Percentiles rank a stretch among this genome's conserved stretches.
Conservation (phyloP, 352 stramenopile genomes). For the Phytophthora lateralis region DNA sequence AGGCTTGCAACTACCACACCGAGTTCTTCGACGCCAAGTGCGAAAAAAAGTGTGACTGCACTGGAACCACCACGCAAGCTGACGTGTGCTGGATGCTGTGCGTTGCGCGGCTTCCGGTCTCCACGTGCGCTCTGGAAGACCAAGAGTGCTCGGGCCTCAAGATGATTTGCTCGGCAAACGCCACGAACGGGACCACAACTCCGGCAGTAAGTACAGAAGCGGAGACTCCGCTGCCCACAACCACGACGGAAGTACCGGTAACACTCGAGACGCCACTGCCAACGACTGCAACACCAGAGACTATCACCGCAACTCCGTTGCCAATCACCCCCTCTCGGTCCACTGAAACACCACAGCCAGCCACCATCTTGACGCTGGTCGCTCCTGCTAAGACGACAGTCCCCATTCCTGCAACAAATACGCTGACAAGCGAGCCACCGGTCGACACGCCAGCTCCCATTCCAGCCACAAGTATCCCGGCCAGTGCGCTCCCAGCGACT, state of each 20-base stretch:
- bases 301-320: conserved; percentile 3
- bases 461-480: too few species aligned
- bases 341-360: background rate
- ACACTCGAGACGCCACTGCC: conserved; percentile 4
- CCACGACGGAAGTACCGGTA: background rate
- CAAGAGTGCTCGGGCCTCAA: conserved; percentile 44
- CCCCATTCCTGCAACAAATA: background rate
- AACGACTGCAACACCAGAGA: background rate
- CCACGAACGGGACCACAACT: conserved; percentile 9
- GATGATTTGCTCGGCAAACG: conserved; percentile 34
- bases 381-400: background rate
- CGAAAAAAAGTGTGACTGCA: conserved; percentile 49
- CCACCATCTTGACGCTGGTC: background rate
- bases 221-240: conserved; percentile 1
- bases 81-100: conserved; percentile 73
- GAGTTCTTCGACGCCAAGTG: conserved; percentile 47
- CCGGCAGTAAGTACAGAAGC: conserved; percentile 2
- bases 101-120: conserved; percentile 26
- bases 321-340: conserved; percentile 5
- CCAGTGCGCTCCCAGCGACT: background rate
- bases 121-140: conserved; percentile 36
- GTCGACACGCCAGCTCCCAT: too few species aligned
- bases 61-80: conserved; percentile 26
- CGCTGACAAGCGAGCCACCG: too few species aligned
- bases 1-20: conserved; percentile 46